A percentile compares a stretch with the other conserved stretches of the same genome.
phyloP scores from a whole-genome alignment of 176 grass and related monocot genomes.

The Carex scoparia region DNA sequence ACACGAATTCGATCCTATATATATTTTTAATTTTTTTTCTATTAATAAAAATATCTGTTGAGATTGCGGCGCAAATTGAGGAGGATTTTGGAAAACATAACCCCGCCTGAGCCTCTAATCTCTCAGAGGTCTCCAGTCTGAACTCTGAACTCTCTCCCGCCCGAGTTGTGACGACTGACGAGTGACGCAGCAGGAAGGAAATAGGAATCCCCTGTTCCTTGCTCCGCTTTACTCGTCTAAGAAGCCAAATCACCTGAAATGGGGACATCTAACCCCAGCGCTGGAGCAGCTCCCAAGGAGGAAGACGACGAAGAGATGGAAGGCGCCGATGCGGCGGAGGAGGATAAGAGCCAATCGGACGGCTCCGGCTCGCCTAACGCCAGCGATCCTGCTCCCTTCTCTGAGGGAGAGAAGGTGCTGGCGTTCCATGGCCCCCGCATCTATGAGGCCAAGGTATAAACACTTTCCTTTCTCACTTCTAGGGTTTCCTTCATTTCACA shows the following conservation, averaged over 20 bases:
- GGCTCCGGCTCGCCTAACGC: constrained; percentile 22
- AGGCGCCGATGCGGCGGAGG: neutral
- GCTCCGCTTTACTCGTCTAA: neutral
- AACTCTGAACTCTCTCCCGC: neutral
- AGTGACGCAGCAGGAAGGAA: neutral
- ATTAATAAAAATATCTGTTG: no score
- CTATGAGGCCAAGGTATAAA: constrained; percentile 86
- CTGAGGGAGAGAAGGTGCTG: constrained; percentile 82
- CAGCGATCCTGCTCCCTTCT: constrained; percentile 32
- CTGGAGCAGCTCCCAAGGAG: neutral
- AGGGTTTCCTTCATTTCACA: constrained; percentile 12
- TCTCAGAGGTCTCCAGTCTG: neutral
- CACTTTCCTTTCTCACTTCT: neutral
- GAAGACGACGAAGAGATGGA: constrained; percentile 18
- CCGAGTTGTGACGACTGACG: neutral
- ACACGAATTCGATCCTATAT: no score
- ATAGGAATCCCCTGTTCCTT: neutral
- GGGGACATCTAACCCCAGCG: constrained; percentile 7
- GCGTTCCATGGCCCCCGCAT: constrained; percentile 88
- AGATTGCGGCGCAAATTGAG: neutral
- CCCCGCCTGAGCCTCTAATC: neutral
- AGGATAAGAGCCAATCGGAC: neutral
- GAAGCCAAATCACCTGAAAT: neutral
- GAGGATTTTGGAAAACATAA: neutral
- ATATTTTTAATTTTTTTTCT: no score